A percentile compares a stretch with the other conserved stretches of the same genome.
phyloP scores from a whole-genome alignment of 352 stramenopile species.

The Phytophthora vignae region DNA sequence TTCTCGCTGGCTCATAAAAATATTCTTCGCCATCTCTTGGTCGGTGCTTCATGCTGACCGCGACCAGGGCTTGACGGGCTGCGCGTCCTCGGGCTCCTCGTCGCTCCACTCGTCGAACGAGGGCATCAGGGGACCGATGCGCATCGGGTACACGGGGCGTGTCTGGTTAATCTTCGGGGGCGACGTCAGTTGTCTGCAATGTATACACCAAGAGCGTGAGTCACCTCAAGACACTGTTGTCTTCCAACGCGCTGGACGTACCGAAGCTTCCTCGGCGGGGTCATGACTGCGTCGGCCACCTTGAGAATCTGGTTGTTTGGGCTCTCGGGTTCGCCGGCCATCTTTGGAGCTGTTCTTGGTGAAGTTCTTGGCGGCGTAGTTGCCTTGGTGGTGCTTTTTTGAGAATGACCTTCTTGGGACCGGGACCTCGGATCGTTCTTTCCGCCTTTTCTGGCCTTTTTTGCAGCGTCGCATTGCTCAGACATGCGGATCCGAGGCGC shows the following conservation, averaged over 20 bases:
- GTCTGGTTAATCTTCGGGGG: conserved; percentile 35
- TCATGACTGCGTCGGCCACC: conserved; percentile 13
- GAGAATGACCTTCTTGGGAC: conserved; percentile 20
- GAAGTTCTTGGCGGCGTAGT: conserved; percentile 20
- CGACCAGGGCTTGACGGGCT: conserved; percentile 27
- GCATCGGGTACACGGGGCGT: conserved; percentile 27
- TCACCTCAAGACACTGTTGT: conserved; percentile 4
- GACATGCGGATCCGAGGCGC: conserved; percentile 11
- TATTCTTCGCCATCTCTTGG: conserved; percentile 4
- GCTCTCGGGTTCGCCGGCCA: conserved; percentile 26
- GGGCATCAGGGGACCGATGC: conserved; percentile 29
- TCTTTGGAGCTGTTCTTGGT: conserved; percentile 11
- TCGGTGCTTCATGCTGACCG: conserved; percentile 27
- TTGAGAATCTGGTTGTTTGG: conserved; percentile 2
- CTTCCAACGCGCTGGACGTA: conserved; percentile 6
- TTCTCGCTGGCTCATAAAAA: conserved; percentile 36
- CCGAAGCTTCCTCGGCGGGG: conserved; percentile 25
- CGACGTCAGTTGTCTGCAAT: conserved; percentile 18
- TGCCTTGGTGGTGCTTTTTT: conserved; percentile 33
- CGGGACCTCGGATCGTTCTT: conserved; percentile 2
- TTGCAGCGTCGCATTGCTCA: conserved; percentile 16
- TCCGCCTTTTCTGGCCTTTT: conserved; percentile 28
- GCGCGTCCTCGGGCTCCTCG: conserved; percentile 11
- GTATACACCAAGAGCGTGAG: conserved; percentile 12
- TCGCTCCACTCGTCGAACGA: conserved; percentile 33